phyloP scores from a whole-genome alignment of 2,329 filamentous ascomycete species.

The Juglanconis sp. region DNA sequence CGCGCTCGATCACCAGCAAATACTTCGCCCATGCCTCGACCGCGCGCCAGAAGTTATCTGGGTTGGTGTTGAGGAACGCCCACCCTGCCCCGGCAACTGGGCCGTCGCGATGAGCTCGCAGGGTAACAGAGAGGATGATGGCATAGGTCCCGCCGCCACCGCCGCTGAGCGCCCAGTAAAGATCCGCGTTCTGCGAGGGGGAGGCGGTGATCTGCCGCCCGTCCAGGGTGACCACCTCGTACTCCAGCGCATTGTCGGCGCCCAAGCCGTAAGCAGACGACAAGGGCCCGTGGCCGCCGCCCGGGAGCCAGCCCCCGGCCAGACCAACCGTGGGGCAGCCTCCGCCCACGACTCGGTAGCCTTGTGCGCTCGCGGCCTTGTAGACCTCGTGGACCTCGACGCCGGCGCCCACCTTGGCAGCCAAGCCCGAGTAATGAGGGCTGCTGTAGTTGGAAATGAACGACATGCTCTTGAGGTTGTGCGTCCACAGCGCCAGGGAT shows the following conservation, averaged over 20 bases:
- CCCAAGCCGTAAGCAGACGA: conserved; percentile 38
- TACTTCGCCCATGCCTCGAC: too few species aligned
- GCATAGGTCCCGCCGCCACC: conserved; percentile 22
- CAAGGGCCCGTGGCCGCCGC: conserved; percentile 41
- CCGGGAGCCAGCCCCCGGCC: conserved; percentile 43
- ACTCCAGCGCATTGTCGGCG: conserved; percentile 41
- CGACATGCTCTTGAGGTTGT: conserved; percentile 37
- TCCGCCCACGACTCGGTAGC: background rate
- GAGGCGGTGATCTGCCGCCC: conserved; percentile 30
- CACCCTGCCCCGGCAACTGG: background rate
- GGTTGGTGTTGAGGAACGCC: too few species aligned
- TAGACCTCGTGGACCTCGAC: conserved; percentile 25
- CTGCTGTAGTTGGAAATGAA: conserved; percentile 33
- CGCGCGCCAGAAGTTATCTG: too few species aligned
- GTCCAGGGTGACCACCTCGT: conserved; percentile 35
- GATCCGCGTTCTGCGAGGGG: conserved; percentile 30
- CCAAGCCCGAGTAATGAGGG: conserved; percentile 22
- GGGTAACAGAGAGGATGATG: background rate
- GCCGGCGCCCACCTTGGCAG: conserved; percentile 26
- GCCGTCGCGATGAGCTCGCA: background rate
- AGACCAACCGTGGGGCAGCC: conserved; percentile 32
- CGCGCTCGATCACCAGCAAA: too few species aligned
- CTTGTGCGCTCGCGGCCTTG: conserved; percentile 28
- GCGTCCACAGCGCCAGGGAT: conserved; percentile 37
- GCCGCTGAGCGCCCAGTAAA: conserved; percentile 38